phyloP scores from a whole-genome alignment of 345 rosid species.

The Camelina neglecta region DNA sequence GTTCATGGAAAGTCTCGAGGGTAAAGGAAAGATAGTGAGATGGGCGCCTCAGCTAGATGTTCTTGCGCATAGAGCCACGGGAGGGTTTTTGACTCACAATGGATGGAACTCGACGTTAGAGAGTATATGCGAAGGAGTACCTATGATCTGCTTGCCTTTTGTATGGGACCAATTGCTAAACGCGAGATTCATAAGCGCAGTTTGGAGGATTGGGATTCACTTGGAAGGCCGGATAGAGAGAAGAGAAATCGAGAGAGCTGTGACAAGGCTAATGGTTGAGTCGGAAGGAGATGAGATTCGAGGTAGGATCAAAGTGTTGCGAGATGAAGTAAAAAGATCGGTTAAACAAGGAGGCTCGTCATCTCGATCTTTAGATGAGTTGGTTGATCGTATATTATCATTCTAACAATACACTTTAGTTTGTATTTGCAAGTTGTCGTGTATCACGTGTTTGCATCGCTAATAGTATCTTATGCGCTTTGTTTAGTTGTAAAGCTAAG shows the following conservation, averaged over 20 bases:
- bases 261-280: slow-evolving; percentile 64
- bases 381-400: slow-evolving; percentile 28
- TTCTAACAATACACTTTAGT: background rate
- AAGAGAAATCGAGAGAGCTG: slow-evolving; percentile 56
- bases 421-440: too few relatives aligned
- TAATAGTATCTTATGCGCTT: too few relatives aligned
- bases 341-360: slow-evolving; percentile 40
- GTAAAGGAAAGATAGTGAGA: slow-evolving; percentile 48
- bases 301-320: slow-evolving; percentile 20
- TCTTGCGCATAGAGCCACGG: slow-evolving; percentile 56
- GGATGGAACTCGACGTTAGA: slow-evolving; percentile 90
- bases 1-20: slow-evolving; percentile 43
- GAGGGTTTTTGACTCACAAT: slow-evolving; percentile 69
- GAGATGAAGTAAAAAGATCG: slow-evolving; percentile 36
- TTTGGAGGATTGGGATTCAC: slow-evolving; percentile 72
- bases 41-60: slow-evolving; percentile 58
- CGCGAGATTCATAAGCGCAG: slow-evolving; percentile 59
- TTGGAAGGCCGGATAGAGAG: slow-evolving; percentile 68
- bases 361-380: slow-evolving; percentile 15
- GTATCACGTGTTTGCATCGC: too few relatives aligned
- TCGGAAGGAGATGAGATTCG: slow-evolving; percentile 46
- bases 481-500: too few relatives aligned
- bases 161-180: slow-evolving; percentile 65
- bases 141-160: slow-evolving; percentile 78
- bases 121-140: slow-evolving; percentile 61